A percentile compares a stretch with the other conserved stretches of the same genome.
Evolutionary conservation across 2,329 filamentous ascomycete genomes (phyloP).

Genomic region (Aspergillus vadensis): DNA sequence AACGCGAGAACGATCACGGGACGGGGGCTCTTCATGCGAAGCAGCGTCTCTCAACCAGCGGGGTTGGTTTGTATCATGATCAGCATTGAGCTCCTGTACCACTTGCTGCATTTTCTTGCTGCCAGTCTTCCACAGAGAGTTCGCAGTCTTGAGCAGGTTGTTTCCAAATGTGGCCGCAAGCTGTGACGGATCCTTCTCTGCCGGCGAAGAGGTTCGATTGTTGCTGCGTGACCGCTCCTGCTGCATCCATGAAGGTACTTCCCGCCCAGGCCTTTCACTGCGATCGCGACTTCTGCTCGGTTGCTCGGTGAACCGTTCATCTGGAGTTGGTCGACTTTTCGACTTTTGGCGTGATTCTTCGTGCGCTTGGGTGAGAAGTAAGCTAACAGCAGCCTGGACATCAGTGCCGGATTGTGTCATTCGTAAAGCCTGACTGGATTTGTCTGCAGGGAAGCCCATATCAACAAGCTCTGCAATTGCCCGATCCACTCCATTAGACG

Average conservation of each 20-base stretch:
- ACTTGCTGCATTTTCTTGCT: conserved; percentile 92
- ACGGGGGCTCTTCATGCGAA: conserved; percentile 24
- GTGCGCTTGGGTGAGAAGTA: conserved; percentile 89
- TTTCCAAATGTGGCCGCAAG: conserved; percentile 79
- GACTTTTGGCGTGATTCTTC: conserved; percentile 74
- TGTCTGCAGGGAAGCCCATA: conserved; percentile 88
- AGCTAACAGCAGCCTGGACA: conserved; percentile 83
- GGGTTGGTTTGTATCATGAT: conserved; percentile 76
- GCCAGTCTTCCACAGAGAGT: conserved; percentile 90
- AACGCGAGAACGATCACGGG: conserved; percentile 26
- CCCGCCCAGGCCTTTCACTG: conserved; percentile 31
- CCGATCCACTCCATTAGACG: conserved; percentile 64
- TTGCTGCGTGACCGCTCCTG: conserved; percentile 46
- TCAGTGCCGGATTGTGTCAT: conserved; percentile 78
- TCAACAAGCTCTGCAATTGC: conserved; percentile 88
- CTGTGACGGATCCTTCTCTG: conserved; percentile 75
- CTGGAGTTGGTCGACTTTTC: conserved; percentile 32
- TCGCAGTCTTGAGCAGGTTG: conserved; percentile 88
- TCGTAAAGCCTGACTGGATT: conserved; percentile 75
- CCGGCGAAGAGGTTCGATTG: conserved; percentile 45
- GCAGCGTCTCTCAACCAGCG: conserved; percentile 89
- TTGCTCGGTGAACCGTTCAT: conserved; percentile 22
- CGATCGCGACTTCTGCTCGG: conserved; percentile 27
- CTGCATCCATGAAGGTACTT: conserved; percentile 64
- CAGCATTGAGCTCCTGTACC: conserved; percentile 77